Evolutionary conservation across 2,329 filamentous ascomycete genomes (phyloP).

Genomic region (Aaosphaeria arxii): DNA sequence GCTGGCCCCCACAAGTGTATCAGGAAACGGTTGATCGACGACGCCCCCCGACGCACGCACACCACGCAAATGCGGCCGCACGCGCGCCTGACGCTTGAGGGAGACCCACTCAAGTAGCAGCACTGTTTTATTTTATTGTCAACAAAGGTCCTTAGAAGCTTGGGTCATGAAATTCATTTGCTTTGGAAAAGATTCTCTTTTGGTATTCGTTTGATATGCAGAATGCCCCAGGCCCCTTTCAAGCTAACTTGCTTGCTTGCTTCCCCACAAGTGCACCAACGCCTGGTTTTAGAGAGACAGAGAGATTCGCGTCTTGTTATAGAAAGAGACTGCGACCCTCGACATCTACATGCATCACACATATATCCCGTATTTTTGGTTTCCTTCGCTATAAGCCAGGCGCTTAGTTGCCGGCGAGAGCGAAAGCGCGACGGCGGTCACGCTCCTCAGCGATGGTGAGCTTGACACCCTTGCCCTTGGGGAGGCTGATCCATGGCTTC

Average conservation of each 20-base stretch:
- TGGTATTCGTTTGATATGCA: slow-evolving; percentile 35
- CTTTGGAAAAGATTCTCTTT: slow-evolving; percentile 16
- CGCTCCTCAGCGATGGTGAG: slow-evolving; percentile 98
- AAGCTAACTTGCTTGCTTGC: slow-evolving; percentile 4
- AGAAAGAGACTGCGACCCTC: slow-evolving; percentile 16
- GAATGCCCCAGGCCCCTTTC: slow-evolving; percentile 21
- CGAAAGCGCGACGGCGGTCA: slow-evolving; percentile 84
- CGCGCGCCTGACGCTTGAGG: too few relatives aligned
- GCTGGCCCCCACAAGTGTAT: too few relatives aligned
- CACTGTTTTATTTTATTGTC: too few relatives aligned
- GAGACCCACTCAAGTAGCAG: too few relatives aligned
- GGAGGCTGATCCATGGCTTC: slow-evolving; percentile 99
- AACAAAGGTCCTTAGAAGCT: too few relatives aligned
- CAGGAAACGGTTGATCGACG: too few relatives aligned
- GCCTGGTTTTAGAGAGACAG: slow-evolving; percentile 21
- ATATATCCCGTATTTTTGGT: neutral
- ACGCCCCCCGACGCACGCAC: too few relatives aligned
- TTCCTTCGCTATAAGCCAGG: slow-evolving; percentile 3
- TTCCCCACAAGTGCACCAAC: slow-evolving; percentile 33
- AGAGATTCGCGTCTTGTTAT: too few relatives aligned
- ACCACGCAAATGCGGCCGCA: too few relatives aligned
- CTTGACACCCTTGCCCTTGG: slow-evolving; percentile 99
- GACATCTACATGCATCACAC: slow-evolving; percentile 16
- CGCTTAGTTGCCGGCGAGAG: slow-evolving; percentile 51
- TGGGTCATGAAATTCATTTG: too few relatives aligned